phyloP scores from a whole-genome alignment of 2,329 filamentous ascomycete species.

The Gaeumannomyces tritici region DNA sequence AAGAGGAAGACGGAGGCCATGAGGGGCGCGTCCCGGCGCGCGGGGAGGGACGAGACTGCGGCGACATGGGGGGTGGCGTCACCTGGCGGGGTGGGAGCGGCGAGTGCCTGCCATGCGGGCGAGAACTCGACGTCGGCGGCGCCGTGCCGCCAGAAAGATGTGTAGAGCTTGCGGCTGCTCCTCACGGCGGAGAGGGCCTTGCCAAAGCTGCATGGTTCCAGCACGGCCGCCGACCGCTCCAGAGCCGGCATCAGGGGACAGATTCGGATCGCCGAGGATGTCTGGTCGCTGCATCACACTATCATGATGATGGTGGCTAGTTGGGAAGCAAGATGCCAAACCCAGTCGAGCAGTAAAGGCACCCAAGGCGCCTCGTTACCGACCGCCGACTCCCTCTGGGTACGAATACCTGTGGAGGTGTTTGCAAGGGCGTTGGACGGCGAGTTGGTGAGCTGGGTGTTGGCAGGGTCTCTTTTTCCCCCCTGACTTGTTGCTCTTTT shows the following conservation, averaged over 20 bases:
- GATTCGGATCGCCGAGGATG: not conserved
- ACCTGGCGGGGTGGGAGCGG: conserved; percentile 17
- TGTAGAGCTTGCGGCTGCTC: conserved; percentile 33
- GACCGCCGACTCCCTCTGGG: too few relatives aligned
- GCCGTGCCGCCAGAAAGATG: conserved; percentile 45
- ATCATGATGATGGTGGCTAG: not conserved
- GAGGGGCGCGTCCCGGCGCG: conserved; percentile 15
- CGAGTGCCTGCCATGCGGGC: conserved; percentile 28
- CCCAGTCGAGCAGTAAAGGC: not conserved
- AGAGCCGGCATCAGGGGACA: conserved; percentile 34
- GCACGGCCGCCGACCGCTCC: conserved; percentile 44
- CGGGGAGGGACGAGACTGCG: conserved; percentile 10
- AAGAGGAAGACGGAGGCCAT: conserved; percentile 39
- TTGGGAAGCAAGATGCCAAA: not conserved
- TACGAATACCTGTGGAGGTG: too few relatives aligned
- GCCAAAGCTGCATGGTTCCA: conserved; percentile 47
- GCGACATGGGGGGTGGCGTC: conserved; percentile 14
- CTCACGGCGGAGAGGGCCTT: conserved; percentile 36
- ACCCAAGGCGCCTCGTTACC: too few relatives aligned
- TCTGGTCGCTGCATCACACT: not conserved
- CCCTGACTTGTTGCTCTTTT: not conserved
- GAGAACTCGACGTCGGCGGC: conserved; percentile 38
- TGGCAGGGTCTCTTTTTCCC: too few relatives aligned
- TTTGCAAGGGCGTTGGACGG: not conserved
- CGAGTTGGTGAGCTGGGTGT: too few relatives aligned